Base-by-base conservation (phyloP, 2,329 filamentous ascomycete genomes). In the Cercospora citrullina region DNA sequence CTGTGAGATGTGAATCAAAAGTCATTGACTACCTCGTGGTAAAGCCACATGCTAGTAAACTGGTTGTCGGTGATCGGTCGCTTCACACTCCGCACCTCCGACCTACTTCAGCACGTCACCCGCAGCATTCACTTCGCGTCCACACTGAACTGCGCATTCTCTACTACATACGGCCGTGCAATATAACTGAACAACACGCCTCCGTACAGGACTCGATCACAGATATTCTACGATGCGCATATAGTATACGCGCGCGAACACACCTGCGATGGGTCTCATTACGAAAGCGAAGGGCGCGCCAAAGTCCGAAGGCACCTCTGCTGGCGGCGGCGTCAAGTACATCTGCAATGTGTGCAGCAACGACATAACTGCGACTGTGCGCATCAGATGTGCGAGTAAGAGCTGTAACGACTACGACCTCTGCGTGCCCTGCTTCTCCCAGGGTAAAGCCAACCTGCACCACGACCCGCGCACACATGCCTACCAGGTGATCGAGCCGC, bases 281-380 rank as follows among this genome's bases (percentile, higher is more conserved):
- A 77, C 74, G 31, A 78, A 78, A 63, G 73, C 76, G 21, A 78
- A 78, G 65, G 72, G 72, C 57, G 75, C 76, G 57, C 74, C 75
- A 7, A 72, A 72, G 28, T 55, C 64, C 48, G 72, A 74, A 26
- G 69, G 70, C 60, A 65, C 71, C 18, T 72, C 71, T 26, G 68
- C 75, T 51, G 77, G 78, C 66, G 78, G 83, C 69, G 83, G 83
- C 67, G 81, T 84, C 68, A 97, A 98, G 79, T 99, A 96, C 80
- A 93, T 98, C 72, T 99, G 95, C 84, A 96, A 99, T 80, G 90
- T 96, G 68, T 99, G 95, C 80, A 96, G 93, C 55, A 92, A 92
- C 67, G 95, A 99, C 80, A 96, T 99, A 74, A 99, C 95, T 58
- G 95, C 94, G 5, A 99, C 95, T 58, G 95, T 99, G 72, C 93